Evolutionary conservation across 306 rosid species (phyloP).

Genomic region (Carpinus fangiana): DNA sequence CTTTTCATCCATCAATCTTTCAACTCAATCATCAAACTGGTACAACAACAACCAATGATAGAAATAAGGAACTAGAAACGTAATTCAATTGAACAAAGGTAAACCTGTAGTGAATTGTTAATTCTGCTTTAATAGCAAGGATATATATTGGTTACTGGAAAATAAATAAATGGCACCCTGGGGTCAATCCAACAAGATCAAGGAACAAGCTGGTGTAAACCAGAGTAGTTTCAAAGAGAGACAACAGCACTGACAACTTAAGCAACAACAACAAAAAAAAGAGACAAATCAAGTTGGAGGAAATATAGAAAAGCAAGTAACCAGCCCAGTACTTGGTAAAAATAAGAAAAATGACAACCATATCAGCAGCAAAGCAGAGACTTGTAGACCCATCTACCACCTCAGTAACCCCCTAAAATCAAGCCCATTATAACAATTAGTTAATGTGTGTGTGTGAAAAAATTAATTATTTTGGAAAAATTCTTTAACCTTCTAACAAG

Average conservation of each 20-base stretch:
- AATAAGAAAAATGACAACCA: no score
- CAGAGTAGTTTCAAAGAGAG: background rate
- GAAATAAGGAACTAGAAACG: background rate
- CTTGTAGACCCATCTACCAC: no score
- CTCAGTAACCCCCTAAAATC: no score
- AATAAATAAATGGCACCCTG: background rate
- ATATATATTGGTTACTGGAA: background rate
- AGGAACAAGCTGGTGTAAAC: background rate
- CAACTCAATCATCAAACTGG: conserved; percentile 92
- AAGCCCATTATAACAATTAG: no score
- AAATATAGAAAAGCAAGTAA: background rate
- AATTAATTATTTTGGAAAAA: no score
- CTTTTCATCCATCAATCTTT: conserved; percentile 80
- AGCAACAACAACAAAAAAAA: no score
- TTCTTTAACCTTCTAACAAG: no score
- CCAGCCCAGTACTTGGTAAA: no score
- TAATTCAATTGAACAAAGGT: background rate
- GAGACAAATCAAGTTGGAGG: no score
- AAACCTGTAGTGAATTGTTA: background rate
- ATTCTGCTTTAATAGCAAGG: background rate
- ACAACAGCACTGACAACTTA: no score
- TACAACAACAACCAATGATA: conserved; percentile 6
- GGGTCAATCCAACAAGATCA: background rate
- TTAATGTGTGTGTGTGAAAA: no score
- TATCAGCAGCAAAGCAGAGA: no score